Evolutionary conservation across 257 asterid species (phyloP).

Genomic region (Anisodus acutangulus): DNA sequence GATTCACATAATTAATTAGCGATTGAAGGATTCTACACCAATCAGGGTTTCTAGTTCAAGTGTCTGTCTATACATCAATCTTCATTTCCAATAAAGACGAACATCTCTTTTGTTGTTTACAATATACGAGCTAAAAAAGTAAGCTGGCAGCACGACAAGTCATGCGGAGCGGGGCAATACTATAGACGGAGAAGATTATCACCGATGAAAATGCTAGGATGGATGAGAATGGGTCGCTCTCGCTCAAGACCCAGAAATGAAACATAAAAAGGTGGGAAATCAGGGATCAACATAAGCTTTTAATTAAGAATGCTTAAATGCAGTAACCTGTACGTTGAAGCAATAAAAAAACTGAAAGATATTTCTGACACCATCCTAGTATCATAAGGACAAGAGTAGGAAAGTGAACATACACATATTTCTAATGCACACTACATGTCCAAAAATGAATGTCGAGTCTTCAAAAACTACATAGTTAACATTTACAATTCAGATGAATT

Average conservation of each 20-base stretch:
- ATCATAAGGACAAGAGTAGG: not conserved
- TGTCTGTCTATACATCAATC: too few relatives aligned
- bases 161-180: not conserved
- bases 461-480: not conserved
- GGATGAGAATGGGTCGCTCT: not conserved
- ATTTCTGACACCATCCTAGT: not conserved
- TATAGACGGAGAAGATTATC: not conserved
- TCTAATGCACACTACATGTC: not conserved
- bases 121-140: not conserved
- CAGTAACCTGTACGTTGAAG: not conserved
- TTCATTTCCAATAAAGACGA: not conserved
- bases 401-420: not conserved
- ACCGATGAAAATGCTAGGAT: not conserved
- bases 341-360: not conserved
- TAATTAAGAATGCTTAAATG: not conserved
- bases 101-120: not conserved
- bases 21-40: not conserved
- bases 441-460: not conserved
- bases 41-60: not conserved
- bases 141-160: not conserved
- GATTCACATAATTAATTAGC: not conserved
- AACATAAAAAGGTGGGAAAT: not conserved
- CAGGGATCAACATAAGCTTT: not conserved
- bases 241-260: not conserved
- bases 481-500: slow-evolving; percentile 4